phyloP scores from a whole-genome alignment of 257 asterid species.

The Solanum sparsipilum region DNA sequence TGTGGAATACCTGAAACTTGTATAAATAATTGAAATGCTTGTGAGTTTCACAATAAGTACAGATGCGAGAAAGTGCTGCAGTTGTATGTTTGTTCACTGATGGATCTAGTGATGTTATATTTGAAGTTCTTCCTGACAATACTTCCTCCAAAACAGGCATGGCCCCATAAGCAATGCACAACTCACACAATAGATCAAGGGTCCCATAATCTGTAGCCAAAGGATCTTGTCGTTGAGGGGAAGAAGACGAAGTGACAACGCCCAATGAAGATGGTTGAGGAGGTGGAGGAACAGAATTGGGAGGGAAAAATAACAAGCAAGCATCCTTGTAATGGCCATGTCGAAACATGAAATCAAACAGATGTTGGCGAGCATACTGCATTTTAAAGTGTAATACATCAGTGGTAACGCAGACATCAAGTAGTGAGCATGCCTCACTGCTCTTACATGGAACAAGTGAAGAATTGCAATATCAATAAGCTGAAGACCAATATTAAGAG shows the following conservation, averaged over 20 bases:
- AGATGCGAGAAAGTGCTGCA: constrained; percentile 88
- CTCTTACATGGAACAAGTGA: not conserved
- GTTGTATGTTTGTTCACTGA: constrained; percentile 63
- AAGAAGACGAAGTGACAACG: constrained; percentile 57
- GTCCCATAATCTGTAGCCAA: constrained; percentile 88
- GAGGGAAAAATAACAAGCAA: constrained; percentile 78
- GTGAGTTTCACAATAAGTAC: constrained; percentile 84
- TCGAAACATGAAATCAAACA: constrained; percentile 86
- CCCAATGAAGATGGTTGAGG: constrained; percentile 59
- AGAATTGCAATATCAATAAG: not conserved
- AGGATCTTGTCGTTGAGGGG: constrained; percentile 83
- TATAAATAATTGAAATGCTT: constrained; percentile 83
- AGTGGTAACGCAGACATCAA: not conserved
- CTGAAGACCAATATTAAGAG: not conserved
- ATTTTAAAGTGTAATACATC: constrained; percentile 10
- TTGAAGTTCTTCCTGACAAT: constrained; percentile 47
- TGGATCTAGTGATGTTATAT: constrained; percentile 30
- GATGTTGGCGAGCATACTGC: constrained; percentile 91
- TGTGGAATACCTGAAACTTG: constrained; percentile 69
- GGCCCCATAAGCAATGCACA: constrained; percentile 83
- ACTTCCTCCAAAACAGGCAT: constrained; percentile 85
- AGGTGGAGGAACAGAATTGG: constrained; percentile 57
- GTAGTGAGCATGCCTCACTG: not conserved
- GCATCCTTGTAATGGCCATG: constrained; percentile 89
- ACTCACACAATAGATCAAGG: constrained; percentile 77